Conservation (phyloP, 108 stramenopile species). For the Seminavis robusta region DNA sequence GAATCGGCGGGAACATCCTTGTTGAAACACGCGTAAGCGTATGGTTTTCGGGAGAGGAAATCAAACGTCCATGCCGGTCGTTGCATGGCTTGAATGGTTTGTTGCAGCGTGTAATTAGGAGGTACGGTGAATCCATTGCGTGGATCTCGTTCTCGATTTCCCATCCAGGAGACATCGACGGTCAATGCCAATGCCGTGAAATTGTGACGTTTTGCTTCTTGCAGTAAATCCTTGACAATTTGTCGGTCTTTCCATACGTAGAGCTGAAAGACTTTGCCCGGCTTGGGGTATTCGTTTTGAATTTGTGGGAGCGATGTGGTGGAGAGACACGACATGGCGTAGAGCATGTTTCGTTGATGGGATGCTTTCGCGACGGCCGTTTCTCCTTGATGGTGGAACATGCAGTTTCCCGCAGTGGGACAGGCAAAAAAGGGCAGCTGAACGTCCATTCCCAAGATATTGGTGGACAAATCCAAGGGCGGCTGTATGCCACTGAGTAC, state of each 20-base stretch:
- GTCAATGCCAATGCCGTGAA: conserved; percentile 87
- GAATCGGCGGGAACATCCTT: conserved; percentile 70
- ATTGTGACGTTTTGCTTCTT: conserved; percentile 78
- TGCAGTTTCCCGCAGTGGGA: conserved; percentile 68
- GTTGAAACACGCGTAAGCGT: conserved; percentile 71
- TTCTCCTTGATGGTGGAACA: conserved; percentile 77
- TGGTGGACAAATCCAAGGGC: conserved; percentile 49
- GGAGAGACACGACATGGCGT: conserved; percentile 53
- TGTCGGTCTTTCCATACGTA: conserved; percentile 93
- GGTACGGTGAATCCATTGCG: conserved; percentile 90
- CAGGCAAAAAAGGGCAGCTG: conserved; percentile 66
- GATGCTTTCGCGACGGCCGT: conserved; percentile 62
- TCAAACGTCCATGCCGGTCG: conserved; percentile 79
- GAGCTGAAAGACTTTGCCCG: conserved; percentile 85
- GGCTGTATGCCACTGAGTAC: conserved; percentile 63
- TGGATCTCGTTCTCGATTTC: conserved; percentile 87
- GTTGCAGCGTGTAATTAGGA: conserved; percentile 55
- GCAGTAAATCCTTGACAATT: conserved; percentile 76
- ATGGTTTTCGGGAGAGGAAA: conserved; percentile 65
- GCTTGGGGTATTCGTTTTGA: conserved; percentile 38
- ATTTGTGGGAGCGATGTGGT: conserved; percentile 63
- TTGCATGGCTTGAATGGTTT: conserved; percentile 58
- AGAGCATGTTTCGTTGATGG: conserved; percentile 55
- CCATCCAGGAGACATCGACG: conserved; percentile 89
- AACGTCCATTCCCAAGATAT: conserved; percentile 53